These are phyloP conservation scores for Backusella tarrabulga DNA, from an alignment of 192 early-diverging fungal species.

Conservation along the genomic window DNA sequence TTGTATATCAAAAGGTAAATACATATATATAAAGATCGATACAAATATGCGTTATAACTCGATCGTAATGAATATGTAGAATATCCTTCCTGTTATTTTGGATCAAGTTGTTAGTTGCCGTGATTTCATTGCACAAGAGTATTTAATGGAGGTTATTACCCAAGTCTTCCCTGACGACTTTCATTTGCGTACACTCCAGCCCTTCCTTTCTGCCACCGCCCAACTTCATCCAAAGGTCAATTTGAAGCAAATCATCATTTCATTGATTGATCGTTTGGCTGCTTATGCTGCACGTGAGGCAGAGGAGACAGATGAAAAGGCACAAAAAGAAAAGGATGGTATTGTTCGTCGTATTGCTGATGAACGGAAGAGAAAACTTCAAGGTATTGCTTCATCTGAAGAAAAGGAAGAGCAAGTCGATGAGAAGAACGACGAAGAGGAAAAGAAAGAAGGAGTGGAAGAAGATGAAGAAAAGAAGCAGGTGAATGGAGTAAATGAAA, in stretches of 20 bases:
- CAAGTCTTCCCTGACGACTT: constrained; percentile 98
- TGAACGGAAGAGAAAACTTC: constrained; percentile 1
- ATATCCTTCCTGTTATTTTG: constrained; percentile 88
- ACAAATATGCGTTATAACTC: background rate
- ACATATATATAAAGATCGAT: background rate
- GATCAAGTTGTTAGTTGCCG: constrained; percentile 97
- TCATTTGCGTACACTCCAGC: constrained; percentile 87
- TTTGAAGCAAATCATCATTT: constrained; percentile 96
- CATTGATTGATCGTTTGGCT: constrained; percentile 91
- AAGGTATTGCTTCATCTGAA: constrained; percentile 26
- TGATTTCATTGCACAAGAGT: constrained; percentile 98
- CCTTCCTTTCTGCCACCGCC: constrained; percentile 87
- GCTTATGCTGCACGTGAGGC: constrained; percentile 84
- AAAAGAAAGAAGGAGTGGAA: constrained; percentile 39
- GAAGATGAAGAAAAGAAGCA: constrained; percentile 27
- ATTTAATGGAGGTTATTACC: constrained; percentile 99
- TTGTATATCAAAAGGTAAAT: constrained; percentile 72
- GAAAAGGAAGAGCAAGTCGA: constrained; percentile 30
- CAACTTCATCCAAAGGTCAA: constrained; percentile 92
- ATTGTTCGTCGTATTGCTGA: constrained; percentile 10
- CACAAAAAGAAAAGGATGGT: constrained; percentile 26
- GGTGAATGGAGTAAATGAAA: constrained; percentile 17
- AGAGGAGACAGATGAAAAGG: constrained; percentile 48
- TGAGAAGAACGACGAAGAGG: constrained; percentile 22
- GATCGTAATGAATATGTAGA: constrained; percentile 28